These are phyloP conservation scores for Nakaseomyces nivariensis DNA, from an alignment of 1,139 yeast genomes.

Conservation along the genomic window DNA sequence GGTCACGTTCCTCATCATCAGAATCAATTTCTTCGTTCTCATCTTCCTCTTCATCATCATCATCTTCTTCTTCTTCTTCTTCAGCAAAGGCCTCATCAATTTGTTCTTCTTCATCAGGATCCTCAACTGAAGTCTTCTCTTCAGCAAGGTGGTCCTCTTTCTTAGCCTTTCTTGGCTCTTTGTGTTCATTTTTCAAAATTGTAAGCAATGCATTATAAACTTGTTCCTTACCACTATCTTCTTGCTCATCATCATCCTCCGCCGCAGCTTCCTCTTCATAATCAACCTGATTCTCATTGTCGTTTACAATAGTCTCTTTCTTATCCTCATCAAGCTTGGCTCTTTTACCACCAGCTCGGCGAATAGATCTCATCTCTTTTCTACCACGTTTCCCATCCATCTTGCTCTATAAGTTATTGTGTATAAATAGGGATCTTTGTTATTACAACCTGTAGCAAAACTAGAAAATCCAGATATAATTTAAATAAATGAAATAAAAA, in stretches of 20 bases:
- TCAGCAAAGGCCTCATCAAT: conserved; percentile 20
- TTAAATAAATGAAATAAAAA: too few relatives aligned
- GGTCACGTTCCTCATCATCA: conserved; percentile 39
- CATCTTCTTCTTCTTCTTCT: conserved; percentile 29
- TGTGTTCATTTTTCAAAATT: conserved; percentile 47
- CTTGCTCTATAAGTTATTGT: too few relatives aligned
- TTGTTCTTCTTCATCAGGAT: conserved; percentile 27
- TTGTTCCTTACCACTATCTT: conserved; percentile 28
- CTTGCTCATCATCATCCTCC: conserved; percentile 6
- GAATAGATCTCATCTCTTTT: conserved; percentile 48
- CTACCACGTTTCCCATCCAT: conserved; percentile 42
- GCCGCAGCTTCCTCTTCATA: conserved; percentile 4
- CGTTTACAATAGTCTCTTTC: conserved; percentile 5
- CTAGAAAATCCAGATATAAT: too few relatives aligned
- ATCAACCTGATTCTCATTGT: conserved; percentile 14
- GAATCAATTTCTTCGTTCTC: conserved; percentile 39
- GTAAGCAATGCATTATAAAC: conserved; percentile 75
- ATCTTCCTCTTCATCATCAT: conserved; percentile 28
- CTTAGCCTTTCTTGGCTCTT: conserved; percentile 32
- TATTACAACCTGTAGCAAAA: too few relatives aligned
- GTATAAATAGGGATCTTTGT: too few relatives aligned
- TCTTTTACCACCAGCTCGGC: conserved; percentile 31
- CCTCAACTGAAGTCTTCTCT: conserved; percentile 26
- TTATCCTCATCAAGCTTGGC: conserved; percentile 9
- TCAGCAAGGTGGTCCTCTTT: conserved; percentile 3